Evolutionary conservation across 768 basidiomycete genomes (phyloP).

Genomic region (Roridomyces roridus): DNA sequence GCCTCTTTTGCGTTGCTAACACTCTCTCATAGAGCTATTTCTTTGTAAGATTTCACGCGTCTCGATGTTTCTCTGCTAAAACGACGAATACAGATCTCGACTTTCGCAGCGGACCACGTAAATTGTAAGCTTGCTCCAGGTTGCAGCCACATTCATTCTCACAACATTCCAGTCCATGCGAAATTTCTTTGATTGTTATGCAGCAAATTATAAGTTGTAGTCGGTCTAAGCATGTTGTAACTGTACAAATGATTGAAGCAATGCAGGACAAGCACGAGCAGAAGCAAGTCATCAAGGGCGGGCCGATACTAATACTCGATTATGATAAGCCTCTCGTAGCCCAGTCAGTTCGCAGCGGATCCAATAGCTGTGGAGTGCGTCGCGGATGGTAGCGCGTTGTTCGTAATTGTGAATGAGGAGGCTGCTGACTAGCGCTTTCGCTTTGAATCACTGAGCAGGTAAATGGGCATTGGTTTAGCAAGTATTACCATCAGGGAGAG

Average conservation of each 20-base stretch:
- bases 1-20: too few relatives aligned
- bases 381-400: constrained; percentile 66
- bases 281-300: background rate
- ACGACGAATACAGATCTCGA: constrained; percentile 70
- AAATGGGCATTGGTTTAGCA: too few relatives aligned
- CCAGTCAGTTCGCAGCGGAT: constrained; percentile 66
- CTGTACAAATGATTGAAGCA: constrained; percentile 22
- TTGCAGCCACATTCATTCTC: constrained; percentile 18
- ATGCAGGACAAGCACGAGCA: constrained; percentile 14
- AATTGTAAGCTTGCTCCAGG: constrained; percentile 64
- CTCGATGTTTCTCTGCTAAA: background rate
- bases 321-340: constrained; percentile 65
- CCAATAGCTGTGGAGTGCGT: constrained; percentile 70
- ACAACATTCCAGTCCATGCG: constrained; percentile 71
- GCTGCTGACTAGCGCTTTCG: constrained; percentile 61
- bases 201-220: constrained; percentile 4
- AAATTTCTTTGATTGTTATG: constrained; percentile 75
- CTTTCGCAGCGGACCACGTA: constrained; percentile 89
- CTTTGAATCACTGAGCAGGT: constrained; percentile 42
- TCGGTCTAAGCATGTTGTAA: constrained; percentile 7
- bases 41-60: constrained; percentile 55
- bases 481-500: constrained; percentile 57
- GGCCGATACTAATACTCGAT: constrained; percentile 29
- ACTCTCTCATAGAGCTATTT: constrained; percentile 84
- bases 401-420: constrained; percentile 65